phyloP scores from a whole-genome alignment of 768 basidiomycete genomes.

The Tylopilus intermedius region DNA sequence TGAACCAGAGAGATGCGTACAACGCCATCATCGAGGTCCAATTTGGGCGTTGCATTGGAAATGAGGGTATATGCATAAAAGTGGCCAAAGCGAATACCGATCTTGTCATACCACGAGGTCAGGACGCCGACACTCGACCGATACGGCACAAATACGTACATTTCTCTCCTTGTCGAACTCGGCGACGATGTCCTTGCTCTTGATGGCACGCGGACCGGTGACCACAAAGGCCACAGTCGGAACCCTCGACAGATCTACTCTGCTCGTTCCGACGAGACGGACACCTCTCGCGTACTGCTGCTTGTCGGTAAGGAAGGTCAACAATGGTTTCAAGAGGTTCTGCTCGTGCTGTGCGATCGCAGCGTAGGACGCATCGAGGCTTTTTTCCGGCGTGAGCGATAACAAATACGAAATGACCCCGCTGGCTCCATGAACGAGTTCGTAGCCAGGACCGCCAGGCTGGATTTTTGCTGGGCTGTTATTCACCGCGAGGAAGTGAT shows the following conservation, averaged over 20 bases:
- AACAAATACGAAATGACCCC: constrained; percentile 60
- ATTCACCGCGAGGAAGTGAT: constrained; percentile 61
- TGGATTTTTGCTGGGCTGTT: constrained; percentile 57
- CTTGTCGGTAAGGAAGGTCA: constrained; percentile 50
- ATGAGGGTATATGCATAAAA: constrained; percentile 72
- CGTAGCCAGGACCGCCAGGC: constrained; percentile 72
- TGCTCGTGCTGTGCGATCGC: constrained; percentile 63
- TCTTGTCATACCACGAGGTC: constrained; percentile 33
- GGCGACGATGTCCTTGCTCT: constrained; percentile 59
- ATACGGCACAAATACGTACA: constrained; percentile 38
- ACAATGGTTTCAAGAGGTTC: constrained; percentile 46
- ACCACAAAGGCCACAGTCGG: constrained; percentile 75
- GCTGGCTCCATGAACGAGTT: constrained; percentile 57
- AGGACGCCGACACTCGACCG: background rate
- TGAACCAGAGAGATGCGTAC: constrained; percentile 75
- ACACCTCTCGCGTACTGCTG: constrained; percentile 55
- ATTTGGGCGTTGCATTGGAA: constrained; percentile 46
- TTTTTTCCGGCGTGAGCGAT: constrained; percentile 47
- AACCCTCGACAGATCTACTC: constrained; percentile 39
- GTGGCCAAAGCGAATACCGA: constrained; percentile 75
- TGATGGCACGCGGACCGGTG: constrained; percentile 48
- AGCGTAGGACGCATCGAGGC: constrained; percentile 48
- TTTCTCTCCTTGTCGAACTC: constrained; percentile 59
- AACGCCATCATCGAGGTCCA: constrained; percentile 60
- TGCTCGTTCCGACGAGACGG: constrained; percentile 60